A percentile compares a stretch with the other conserved stretches of the same genome.
These are phyloP conservation scores for Rhodotorula sp. DNA, from an alignment of 1,284 basidiomycete genomes.

Conservation along the genomic window DNA sequence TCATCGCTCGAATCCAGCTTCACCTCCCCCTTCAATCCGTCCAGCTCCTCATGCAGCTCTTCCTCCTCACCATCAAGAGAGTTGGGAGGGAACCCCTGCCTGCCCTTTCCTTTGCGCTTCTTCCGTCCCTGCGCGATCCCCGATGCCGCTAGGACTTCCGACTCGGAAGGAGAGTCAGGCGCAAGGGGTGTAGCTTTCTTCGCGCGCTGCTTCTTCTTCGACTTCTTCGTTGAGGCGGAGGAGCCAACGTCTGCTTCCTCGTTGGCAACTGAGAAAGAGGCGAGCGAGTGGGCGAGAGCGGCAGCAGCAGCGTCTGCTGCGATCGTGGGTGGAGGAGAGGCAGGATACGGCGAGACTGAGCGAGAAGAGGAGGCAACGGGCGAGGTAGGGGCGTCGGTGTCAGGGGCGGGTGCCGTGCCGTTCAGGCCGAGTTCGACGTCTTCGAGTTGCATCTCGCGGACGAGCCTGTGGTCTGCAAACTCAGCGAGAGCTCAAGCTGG, in stretches of 20 bases:
- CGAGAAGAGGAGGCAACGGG: conserved; percentile 17
- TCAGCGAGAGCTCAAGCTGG: not conserved
- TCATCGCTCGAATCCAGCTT: not conserved
- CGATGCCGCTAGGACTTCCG: not conserved
- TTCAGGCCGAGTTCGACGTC: conserved; percentile 63
- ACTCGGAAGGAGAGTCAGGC: not conserved
- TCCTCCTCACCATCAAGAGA: conserved; percentile 6
- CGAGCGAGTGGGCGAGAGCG: conserved; percentile 29
- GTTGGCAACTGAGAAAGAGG: not conserved
- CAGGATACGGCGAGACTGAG: conserved; percentile 22
- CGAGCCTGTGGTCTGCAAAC: conserved; percentile 52
- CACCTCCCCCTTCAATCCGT: not conserved
- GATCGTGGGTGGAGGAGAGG: not conserved
- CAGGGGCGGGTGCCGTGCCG: not conserved
- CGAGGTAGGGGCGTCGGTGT: not conserved
- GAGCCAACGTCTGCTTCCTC: conserved; percentile 16
- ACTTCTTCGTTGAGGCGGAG: conserved; percentile 6
- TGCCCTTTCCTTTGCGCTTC: conserved; percentile 13
- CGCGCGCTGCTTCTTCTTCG: conserved; percentile 31
- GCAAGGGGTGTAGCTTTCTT: conserved; percentile 15
- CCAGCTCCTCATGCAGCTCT: not conserved
- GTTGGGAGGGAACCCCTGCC: conserved; percentile 1
- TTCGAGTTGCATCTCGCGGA: conserved; percentile 72
- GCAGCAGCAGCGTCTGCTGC: conserved; percentile 9
- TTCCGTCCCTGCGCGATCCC: no score